Evolutionary conservation across 805 yeast genomes (phyloP).

Genomic region (Candida takata): DNA sequence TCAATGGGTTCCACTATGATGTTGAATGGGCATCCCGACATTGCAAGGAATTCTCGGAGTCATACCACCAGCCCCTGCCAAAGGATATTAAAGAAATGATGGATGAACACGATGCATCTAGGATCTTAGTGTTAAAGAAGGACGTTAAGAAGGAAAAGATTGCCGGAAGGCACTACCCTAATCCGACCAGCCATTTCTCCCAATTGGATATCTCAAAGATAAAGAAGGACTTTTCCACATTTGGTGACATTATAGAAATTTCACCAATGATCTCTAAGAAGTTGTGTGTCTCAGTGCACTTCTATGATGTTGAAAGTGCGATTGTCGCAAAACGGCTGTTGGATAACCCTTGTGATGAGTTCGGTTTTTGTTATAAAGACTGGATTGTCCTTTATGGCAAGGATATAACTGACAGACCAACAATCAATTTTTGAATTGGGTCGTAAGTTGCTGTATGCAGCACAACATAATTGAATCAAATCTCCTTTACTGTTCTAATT

Average conservation of each 20-base stretch:
- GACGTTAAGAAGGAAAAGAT: constrained; percentile 17
- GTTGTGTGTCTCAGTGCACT: constrained; percentile 54
- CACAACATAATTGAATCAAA: too few species aligned
- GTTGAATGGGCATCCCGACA: constrained; percentile 38
- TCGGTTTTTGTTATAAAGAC: constrained; percentile 40
- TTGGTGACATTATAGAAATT: constrained; percentile 56
- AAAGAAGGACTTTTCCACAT: constrained; percentile 41
- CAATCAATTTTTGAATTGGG: constrained; percentile 21
- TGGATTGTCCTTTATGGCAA: constrained; percentile 66
- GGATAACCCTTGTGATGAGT: constrained; percentile 26
- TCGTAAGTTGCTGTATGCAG: too few species aligned
- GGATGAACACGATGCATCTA: constrained; percentile 1
- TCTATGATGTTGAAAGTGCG: constrained; percentile 51
- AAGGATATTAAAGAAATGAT: constrained; percentile 21
- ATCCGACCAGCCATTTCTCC: constrained; percentile 36
- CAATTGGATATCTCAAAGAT: constrained; percentile 40
- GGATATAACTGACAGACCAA: constrained; percentile 57
- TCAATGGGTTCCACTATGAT: constrained; percentile 48
- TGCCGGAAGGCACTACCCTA: constrained; percentile 29
- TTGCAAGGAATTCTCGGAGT: neutral
- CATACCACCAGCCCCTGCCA: constrained; percentile 2
- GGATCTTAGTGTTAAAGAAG: constrained; percentile 12
- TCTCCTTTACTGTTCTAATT: too few species aligned
- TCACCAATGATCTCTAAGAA: constrained; percentile 62
- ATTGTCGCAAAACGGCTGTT: constrained; percentile 47